Percentiles rank a stretch among this genome's conserved stretches.
Conservation (phyloP, 2,329 filamentous ascomycete species). For the Phialophora chinensis region DNA sequence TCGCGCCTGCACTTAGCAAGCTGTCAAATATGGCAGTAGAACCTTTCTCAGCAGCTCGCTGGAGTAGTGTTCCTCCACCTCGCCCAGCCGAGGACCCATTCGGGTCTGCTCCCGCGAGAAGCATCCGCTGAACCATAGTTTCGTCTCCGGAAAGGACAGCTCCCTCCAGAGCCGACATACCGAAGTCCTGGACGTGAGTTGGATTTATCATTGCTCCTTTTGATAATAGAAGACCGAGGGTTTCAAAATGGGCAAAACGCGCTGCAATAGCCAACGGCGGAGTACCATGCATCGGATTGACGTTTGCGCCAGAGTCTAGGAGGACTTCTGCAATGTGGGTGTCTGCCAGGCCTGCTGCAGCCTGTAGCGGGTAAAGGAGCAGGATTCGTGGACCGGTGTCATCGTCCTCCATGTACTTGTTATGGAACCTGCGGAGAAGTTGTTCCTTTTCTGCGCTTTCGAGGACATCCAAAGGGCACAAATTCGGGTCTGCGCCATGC, state of each 20-base stretch:
- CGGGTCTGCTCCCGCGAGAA: constrained; percentile 9
- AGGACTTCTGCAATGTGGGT: not conserved
- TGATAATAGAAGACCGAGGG: constrained; percentile 5
- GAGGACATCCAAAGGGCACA: constrained; percentile 2
- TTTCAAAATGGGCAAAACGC: not conserved
- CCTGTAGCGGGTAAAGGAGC: constrained; percentile 6
- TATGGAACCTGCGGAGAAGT: not conserved
- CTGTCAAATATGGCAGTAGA: constrained; percentile 8
- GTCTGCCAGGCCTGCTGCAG: constrained; percentile 1
- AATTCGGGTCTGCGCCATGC: constrained; percentile 11
- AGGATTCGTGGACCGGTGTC: not conserved
- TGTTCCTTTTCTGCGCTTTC: not conserved
- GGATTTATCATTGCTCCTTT: constrained; percentile 2
- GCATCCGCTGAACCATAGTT: not conserved
- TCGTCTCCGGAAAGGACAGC: constrained; percentile 8
- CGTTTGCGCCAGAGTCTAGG: not conserved
- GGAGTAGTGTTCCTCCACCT: constrained; percentile 6
- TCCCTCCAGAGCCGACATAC: constrained; percentile 6
- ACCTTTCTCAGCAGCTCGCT: constrained; percentile 7
- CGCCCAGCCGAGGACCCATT: not conserved
- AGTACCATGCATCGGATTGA: constrained; percentile 1
- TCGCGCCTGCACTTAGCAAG: constrained; percentile 1
- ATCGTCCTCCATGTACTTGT: too few species aligned
- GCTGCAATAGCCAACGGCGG: constrained; percentile 14
- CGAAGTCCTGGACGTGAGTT: not conserved